Evolutionary conservation across 208 protist genomes (phyloP).

Genomic region (Strigomonas galati): DNA sequence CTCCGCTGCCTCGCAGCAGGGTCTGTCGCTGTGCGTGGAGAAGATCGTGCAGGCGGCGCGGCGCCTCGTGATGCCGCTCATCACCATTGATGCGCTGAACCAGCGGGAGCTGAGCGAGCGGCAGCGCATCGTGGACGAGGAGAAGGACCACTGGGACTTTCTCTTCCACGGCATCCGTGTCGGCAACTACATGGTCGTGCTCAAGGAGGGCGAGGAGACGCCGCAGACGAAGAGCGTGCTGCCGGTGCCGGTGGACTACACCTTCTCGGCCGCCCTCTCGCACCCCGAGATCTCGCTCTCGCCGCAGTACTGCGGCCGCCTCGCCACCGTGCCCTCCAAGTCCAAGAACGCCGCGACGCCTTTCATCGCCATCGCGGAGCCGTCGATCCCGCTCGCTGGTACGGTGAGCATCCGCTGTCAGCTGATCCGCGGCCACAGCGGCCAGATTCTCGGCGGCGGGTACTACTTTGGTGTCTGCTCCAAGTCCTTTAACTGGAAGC

Average conservation of each 20-base stretch:
- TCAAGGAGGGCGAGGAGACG: conserved; percentile 24
- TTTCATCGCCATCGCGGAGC: conserved; percentile 89
- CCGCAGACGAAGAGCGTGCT: conserved; percentile 14
- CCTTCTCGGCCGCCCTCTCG: conserved; percentile 69
- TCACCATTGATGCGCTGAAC: conserved; percentile 69
- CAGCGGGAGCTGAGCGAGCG: conserved; percentile 60
- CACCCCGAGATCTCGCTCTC: conserved; percentile 71
- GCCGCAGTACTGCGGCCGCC: conserved; percentile 64
- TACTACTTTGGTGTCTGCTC: conserved; percentile 89
- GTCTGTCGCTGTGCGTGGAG: conserved; percentile 60
- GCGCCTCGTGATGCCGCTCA: conserved; percentile 58
- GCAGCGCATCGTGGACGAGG: conserved; percentile 54
- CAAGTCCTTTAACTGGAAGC: conserved; percentile 59
- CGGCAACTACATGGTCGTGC: conserved; percentile 51
- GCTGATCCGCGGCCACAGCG: conserved; percentile 74
- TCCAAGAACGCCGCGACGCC: conserved; percentile 55
- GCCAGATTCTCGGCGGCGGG: conserved; percentile 87
- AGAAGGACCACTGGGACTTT: conserved; percentile 80
- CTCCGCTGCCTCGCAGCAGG: conserved; percentile 39
- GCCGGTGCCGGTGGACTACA: conserved; percentile 50
- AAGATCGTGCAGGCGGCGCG: conserved; percentile 57
- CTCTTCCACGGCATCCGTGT: conserved; percentile 73
- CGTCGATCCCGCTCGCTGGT: conserved; percentile 46
- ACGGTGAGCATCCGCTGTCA: conserved; percentile 76
- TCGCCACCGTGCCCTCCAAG: conserved; percentile 72